phyloP scores from a whole-genome alignment of 176 grass and related monocot species.

The Zoysia japonica region DNA sequence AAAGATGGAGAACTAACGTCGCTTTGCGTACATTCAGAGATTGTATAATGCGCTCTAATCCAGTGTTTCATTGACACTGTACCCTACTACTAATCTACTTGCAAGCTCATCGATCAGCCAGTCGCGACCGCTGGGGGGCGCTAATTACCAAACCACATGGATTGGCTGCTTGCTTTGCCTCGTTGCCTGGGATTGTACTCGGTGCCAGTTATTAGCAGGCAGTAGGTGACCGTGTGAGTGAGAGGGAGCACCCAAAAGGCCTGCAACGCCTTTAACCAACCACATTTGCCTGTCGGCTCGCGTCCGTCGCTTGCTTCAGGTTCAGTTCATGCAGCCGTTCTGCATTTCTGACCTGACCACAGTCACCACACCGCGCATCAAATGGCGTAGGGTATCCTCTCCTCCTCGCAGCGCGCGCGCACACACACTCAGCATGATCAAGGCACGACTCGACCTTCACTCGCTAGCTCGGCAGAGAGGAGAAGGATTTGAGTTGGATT shows the following conservation, averaged over 20 bases:
- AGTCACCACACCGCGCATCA: neutral
- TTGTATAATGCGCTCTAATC: no score
- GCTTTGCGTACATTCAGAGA: no score
- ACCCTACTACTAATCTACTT: no score
- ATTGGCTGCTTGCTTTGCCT: neutral
- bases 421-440: neutral
- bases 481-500: neutral
- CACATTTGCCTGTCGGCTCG: neutral
- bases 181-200: neutral
- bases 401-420: neutral
- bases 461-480: no score
- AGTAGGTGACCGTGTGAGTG: neutral
- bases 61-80: no score
- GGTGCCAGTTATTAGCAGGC: conserved; percentile 4
- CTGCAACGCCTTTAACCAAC: conserved; percentile 51
- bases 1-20: no score
- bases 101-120: no score
- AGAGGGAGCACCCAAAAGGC: conserved; percentile 10
- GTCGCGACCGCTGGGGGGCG: no score
- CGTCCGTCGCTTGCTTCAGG: neutral
- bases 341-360: neutral
- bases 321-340: neutral
- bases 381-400: neutral
- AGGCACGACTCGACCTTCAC: neutral
- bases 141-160: conserved; percentile 20